Evolutionary conservation across 23 red algal genomes (phyloP).

Genomic region (Gracilaria vermiculophylla): DNA sequence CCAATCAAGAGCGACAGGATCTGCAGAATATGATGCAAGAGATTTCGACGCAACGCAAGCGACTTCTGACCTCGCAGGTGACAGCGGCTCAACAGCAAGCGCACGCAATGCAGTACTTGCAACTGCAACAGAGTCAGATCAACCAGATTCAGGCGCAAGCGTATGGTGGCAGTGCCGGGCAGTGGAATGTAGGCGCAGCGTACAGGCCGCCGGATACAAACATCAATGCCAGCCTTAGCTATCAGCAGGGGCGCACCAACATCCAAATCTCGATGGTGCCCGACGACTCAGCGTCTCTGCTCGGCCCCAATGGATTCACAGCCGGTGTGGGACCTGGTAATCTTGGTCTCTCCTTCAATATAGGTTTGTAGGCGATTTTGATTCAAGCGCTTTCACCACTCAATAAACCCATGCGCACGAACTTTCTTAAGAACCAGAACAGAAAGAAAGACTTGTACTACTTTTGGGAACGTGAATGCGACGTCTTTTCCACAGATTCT

Average conservation of each 20-base stretch:
- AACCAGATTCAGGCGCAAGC: constrained; percentile 89
- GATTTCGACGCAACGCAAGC: constrained; percentile 90
- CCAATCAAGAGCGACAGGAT: constrained; percentile 81
- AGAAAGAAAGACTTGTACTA: background rate
- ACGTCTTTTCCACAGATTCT: too few relatives aligned
- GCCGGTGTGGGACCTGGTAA: constrained; percentile 85
- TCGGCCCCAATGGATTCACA: constrained; percentile 95
- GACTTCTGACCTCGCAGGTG: constrained; percentile 73
- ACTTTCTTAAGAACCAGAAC: background rate
- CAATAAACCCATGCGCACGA: background rate
- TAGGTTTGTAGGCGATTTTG: constrained; percentile 71
- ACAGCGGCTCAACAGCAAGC: constrained; percentile 85
- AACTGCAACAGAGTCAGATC: constrained; percentile 98
- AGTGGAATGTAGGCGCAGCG: constrained; percentile 91
- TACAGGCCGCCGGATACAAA: constrained; percentile 99
- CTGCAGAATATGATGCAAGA: constrained; percentile 96
- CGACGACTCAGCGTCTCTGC: constrained; percentile 81
- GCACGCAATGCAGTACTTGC: constrained; percentile 93
- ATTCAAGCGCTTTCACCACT: background rate
- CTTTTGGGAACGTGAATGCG: too few relatives aligned
- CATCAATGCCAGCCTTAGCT: constrained; percentile 89
- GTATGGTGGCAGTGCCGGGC: constrained; percentile 81
- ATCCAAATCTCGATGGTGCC: constrained; percentile 97
- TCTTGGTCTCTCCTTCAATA: constrained; percentile 89
- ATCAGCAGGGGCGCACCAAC: constrained; percentile 88